Evolutionary conservation across 495 filamentous ascomycete species (phyloP), one percentile per base, ranked within the genome.

Genomic region (Pseudoneurospora amorphoporcata): DNA sequence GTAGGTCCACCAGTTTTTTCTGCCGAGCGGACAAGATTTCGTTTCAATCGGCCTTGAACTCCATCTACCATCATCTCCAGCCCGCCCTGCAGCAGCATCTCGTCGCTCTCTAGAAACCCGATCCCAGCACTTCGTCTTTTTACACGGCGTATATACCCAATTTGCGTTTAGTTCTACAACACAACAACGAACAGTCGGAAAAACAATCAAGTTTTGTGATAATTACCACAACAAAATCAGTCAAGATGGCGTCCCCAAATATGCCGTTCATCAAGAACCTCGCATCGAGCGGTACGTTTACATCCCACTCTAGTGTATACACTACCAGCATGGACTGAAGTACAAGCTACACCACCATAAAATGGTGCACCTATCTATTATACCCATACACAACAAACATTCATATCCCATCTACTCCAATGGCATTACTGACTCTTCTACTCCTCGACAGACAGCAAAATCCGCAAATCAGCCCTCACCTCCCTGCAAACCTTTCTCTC

Each of bases 401-500:
- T 23, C 23, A 23, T 23, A 23, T 23, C 23, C 23, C 23, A 23
- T 23, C 23, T 23, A 23, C 23, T 23, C 23, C 23, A 23, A 23
- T 23, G 23, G 23, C 23, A 23, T 23, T 23, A 23, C 23, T 23
- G 23, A 23, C 23, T 23, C 23, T 37, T 37, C 35, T 37, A 37
- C 5, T 5, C 29, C 29, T 9, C 7, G 35, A 69, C 74, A 95
- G 94, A 97, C 83, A 89, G 92, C 72, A 91, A 90, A 82, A 89
- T 88, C 73, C 92, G 94, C 78, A 93, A 93, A 79, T 87, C 89
- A 68, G 93, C 94, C 70, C 88, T 98, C 78, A 83, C 86, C 39
- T 94, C 92, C 68, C 89, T 99, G 10, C 90, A 90, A 47, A 87
- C 88, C 53, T 99, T 92, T 83, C 89, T 99, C 77, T 88, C 89